Base-by-base conservation (phyloP, 1,139 yeast species). In the Suzukiozyma palmioleophila region DNA sequence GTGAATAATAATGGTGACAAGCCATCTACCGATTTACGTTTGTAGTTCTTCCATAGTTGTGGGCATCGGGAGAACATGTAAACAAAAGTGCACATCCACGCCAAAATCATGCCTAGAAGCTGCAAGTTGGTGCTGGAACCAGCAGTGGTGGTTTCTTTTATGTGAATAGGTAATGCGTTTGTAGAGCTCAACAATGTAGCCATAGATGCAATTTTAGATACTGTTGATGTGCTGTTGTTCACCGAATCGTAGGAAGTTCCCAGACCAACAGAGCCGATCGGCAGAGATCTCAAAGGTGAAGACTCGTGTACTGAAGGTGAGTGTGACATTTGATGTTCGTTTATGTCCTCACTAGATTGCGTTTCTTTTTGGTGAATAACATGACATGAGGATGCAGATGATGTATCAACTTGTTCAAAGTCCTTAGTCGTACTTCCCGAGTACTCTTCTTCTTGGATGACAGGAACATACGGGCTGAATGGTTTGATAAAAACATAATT, bases 1-100 rank as follows among this genome's bases (percentile, higher is more conserved):
- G 77, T 75, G 56, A 92, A 88, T 27, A 90, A 68, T 42, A 86
- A 63, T 26, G 94, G 84, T 2, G 96, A 84, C 1, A 89, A 69
- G 3, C 97, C 97, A 33, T 81, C 82, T 0, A 95, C 92, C 3
- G 96, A 83, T 53, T 83, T 82, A 36, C 95, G 68, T 44, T 66
- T 57, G 56, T 80, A 81, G 62, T 90, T 90, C 52, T 85, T 86
- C 57, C 74, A 65, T 35, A 90, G 64, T 56, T 90, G 98, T 0
- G 98, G 98, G 39, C 89, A 65, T 46, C 98, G 69, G 2, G 96
- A 87, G 8, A 79, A 63, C 42, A 89, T 73, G 56, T 92, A 90
- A 39, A 87, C 79, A 8, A 63, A 51, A 0, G 96, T 87, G 48
- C 96, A 88, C 3, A 76, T 56, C 95, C 96, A 92, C 0, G 97